Conservation (phyloP, 2,329 filamentous ascomycete genomes). For the Scytalidium lignicola region DNA sequence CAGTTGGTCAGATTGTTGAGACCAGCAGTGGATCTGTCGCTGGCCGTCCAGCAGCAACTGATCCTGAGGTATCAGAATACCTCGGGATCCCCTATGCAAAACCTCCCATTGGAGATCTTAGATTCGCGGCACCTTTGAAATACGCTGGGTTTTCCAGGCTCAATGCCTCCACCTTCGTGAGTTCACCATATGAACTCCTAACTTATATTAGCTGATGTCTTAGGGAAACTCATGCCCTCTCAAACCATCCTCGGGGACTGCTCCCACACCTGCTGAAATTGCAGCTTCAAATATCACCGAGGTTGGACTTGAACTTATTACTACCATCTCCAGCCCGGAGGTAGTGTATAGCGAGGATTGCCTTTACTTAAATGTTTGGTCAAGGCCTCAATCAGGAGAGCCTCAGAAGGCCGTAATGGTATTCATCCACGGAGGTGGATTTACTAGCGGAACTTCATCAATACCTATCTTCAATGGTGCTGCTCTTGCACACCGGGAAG, state of each 20-base stretch:
- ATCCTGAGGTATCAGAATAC: slow-evolving; percentile 25
- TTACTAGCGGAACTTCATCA: slow-evolving; percentile 31
- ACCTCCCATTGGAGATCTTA: slow-evolving; percentile 30
- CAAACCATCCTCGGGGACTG: background rate
- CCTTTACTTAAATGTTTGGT: slow-evolving; percentile 32
- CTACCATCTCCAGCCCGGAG: background rate
- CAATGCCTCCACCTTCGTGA: slow-evolving; percentile 15
- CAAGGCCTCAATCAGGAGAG: slow-evolving; percentile 22
- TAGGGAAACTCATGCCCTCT: slow-evolving; percentile 9
- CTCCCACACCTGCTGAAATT: slow-evolving; percentile 4
- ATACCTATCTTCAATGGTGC: slow-evolving; percentile 35
- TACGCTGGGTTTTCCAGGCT: slow-evolving; percentile 9
- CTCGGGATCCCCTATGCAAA: slow-evolving; percentile 34
- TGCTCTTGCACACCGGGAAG: slow-evolving; percentile 35
- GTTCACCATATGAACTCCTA: slow-evolving; percentile 1
- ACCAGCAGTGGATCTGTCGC: slow-evolving; percentile 16
- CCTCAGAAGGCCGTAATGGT: slow-evolving; percentile 35
- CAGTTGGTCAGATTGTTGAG: slow-evolving; percentile 10
- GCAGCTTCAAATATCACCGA: slow-evolving; percentile 14
- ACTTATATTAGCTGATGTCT: slow-evolving; percentile 1
- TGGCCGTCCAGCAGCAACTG: slow-evolving; percentile 12
- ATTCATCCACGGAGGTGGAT: slow-evolving; percentile 38
- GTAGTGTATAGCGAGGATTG: slow-evolving; percentile 31
- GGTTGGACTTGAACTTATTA: slow-evolving; percentile 13
- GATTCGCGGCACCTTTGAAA: slow-evolving; percentile 30